Evolutionary conservation across 768 basidiomycete genomes (phyloP).

Genomic region (Lepiota venenata): DNA sequence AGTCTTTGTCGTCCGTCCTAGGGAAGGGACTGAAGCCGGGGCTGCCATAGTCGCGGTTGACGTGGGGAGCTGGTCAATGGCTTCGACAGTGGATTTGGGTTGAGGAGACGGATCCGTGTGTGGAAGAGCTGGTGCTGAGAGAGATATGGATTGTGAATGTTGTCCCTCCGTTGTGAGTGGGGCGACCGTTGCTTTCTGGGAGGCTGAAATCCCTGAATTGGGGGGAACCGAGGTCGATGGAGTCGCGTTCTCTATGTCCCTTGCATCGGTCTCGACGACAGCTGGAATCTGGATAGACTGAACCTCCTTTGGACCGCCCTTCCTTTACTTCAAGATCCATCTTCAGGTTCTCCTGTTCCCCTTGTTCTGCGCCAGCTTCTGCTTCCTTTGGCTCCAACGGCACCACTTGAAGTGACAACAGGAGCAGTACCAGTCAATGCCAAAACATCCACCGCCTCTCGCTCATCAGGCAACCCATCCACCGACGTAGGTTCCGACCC

Average conservation of each 20-base stretch:
- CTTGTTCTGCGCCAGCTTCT: background rate
- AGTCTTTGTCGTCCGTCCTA: background rate
- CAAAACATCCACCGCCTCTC: background rate
- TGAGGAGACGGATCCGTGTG: background rate
- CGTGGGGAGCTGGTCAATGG: no score
- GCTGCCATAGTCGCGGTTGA: background rate
- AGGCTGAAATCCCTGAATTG: background rate
- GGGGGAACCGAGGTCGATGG: background rate
- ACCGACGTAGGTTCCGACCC: background rate
- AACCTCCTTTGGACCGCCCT: background rate
- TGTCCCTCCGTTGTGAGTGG: background rate
- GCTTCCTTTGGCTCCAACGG: background rate
- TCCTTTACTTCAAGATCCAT: background rate
- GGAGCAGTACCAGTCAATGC: background rate
- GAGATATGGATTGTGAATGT: background rate
- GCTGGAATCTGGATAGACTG: background rate
- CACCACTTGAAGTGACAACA: background rate
- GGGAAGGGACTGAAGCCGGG: background rate
- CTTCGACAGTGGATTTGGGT: background rate
- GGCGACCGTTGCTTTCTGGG: background rate
- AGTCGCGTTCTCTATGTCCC: background rate
- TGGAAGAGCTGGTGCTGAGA: background rate
- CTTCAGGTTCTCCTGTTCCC: background rate
- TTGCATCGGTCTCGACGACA: background rate
- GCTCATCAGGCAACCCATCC: slow-evolving; percentile 1